Percentiles rank a stretch among this genome's conserved stretches.
Conservation (phyloP, 1,284 basidiomycete genomes). For the Athelia psychrophila region DNA sequence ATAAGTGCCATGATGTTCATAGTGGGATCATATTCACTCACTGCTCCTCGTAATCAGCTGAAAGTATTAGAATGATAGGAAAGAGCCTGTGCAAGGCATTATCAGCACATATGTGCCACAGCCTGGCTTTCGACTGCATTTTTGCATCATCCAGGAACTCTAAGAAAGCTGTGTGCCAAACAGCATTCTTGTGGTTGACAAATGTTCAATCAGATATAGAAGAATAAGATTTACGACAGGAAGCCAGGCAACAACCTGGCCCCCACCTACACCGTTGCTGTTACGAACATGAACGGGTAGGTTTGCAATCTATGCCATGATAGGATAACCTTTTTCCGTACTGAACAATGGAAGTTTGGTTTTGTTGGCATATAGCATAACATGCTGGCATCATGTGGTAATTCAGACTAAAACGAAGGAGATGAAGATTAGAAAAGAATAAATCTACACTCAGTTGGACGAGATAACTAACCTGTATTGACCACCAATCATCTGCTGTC, state of each 20-base stretch:
- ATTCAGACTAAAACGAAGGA: constrained; percentile 8
- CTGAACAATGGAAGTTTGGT: constrained; percentile 41
- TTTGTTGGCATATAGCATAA: constrained; percentile 42
- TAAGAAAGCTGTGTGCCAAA: constrained; percentile 26
- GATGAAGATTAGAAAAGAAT: too few relatives aligned
- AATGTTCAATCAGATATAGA: constrained; percentile 4
- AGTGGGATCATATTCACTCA: constrained; percentile 16
- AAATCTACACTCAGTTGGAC: not conserved
- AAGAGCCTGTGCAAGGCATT: constrained; percentile 12
- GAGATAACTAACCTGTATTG: constrained; percentile 22
- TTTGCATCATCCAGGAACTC: constrained; percentile 15
- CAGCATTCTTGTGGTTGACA: constrained; percentile 21
- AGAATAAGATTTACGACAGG: constrained; percentile 32
- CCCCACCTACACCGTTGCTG: constrained; percentile 31
- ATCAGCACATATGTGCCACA: constrained; percentile 18
- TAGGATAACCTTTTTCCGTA: constrained; percentile 38
- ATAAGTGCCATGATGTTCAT: constrained; percentile 26
- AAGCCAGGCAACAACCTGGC: constrained; percentile 38
- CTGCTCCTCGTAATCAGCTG: constrained; percentile 36
- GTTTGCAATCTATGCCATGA: constrained; percentile 35
- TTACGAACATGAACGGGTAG: constrained; percentile 35
- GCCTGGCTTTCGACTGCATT: constrained; percentile 15
- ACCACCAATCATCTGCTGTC: constrained; percentile 24
- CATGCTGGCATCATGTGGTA: constrained; percentile 19
- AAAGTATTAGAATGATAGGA: constrained; percentile 25